These are phyloP conservation scores for Thozetella sp. DNA, from an alignment of 495 filamentous ascomycete species.

Conservation along the genomic window DNA sequence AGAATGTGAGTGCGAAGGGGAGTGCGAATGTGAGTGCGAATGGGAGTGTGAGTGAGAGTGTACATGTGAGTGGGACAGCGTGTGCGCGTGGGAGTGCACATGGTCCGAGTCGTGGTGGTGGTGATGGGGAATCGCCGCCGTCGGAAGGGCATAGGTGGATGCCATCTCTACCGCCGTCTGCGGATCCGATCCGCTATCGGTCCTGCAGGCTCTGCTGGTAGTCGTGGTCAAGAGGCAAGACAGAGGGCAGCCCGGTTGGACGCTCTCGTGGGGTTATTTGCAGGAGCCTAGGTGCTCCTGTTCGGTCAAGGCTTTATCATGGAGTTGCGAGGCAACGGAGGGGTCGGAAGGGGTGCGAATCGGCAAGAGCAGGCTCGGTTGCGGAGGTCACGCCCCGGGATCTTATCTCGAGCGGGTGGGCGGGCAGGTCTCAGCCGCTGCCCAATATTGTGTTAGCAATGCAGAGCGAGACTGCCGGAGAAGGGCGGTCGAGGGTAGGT, in stretches of 20 bases:
- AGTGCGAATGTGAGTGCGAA: slow-evolving; percentile 36
- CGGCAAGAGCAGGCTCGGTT: too few species aligned
- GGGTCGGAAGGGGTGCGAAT: too few species aligned
- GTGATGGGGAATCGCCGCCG: slow-evolving; percentile 46
- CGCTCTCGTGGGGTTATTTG: neutral
- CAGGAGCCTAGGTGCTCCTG: slow-evolving; percentile 22
- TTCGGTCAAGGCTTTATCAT: slow-evolving; percentile 15
- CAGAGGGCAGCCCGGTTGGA: too few species aligned
- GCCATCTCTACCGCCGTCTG: slow-evolving; percentile 31
- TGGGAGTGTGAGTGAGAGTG: slow-evolving; percentile 39
- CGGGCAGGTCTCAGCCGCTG: too few species aligned
- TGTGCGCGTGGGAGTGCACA: slow-evolving; percentile 29
- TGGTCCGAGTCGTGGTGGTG: slow-evolving; percentile 31
- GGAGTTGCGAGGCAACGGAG: slow-evolving; percentile 3
- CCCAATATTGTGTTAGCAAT: too few species aligned
- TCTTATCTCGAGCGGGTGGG: too few species aligned
- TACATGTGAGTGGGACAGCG: slow-evolving; percentile 33
- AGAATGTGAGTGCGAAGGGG: slow-evolving; percentile 31
- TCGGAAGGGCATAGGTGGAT: slow-evolving; percentile 52
- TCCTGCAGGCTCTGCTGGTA: too few species aligned
- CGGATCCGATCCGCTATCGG: neutral
- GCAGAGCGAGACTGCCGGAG: too few species aligned
- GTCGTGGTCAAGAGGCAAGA: too few species aligned
- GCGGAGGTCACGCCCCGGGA: too few species aligned
- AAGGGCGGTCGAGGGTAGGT: too few species aligned